Percentiles rank a stretch among this genome's conserved stretches.
Evolutionary conservation across 352 stramenopile genomes (phyloP).

Genomic region (Pythium dissotocum): DNA sequence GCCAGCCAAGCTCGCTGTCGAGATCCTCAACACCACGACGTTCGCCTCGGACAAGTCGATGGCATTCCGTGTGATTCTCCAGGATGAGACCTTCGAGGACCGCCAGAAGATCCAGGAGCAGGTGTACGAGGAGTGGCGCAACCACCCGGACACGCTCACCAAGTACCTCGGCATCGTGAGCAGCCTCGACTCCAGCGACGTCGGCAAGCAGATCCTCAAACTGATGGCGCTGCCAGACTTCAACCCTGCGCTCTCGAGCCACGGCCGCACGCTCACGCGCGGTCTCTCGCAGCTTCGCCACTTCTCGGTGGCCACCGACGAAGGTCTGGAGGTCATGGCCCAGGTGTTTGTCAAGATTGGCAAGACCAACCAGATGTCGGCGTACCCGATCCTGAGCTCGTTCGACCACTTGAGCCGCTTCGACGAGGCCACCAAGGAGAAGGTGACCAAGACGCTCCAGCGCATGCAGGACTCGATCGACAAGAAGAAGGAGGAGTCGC

Average conservation of each 20-base stretch:
- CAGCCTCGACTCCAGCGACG: constrained; percentile 62
- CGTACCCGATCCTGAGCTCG: constrained; percentile 76
- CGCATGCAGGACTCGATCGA: constrained; percentile 78
- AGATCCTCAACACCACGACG: constrained; percentile 64
- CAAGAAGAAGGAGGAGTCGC: constrained; percentile 80
- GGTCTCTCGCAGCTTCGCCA: constrained; percentile 73
- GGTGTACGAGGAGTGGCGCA: constrained; percentile 69
- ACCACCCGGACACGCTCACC: constrained; percentile 72
- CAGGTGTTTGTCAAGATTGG: constrained; percentile 77
- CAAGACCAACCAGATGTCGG: constrained; percentile 87
- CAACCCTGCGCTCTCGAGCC: constrained; percentile 72
- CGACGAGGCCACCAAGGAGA: constrained; percentile 54
- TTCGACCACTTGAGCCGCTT: constrained; percentile 83
- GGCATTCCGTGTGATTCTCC: constrained; percentile 63
- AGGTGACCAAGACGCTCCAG: constrained; percentile 53
- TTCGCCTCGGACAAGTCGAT: constrained; percentile 68
- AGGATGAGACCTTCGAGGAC: constrained; percentile 59
- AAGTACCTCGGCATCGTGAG: constrained; percentile 81
- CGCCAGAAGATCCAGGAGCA: constrained; percentile 65
- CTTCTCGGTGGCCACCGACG: constrained; percentile 72
- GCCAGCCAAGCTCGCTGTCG: constrained; percentile 46
- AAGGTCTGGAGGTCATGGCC: constrained; percentile 71
- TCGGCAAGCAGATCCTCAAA: constrained; percentile 70
- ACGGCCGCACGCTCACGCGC: constrained; percentile 65
- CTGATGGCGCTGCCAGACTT: constrained; percentile 70